Evolutionary conservation across 495 filamentous ascomycete genomes (phyloP).

Genomic region (Talaromyces proteolyticus): DNA sequence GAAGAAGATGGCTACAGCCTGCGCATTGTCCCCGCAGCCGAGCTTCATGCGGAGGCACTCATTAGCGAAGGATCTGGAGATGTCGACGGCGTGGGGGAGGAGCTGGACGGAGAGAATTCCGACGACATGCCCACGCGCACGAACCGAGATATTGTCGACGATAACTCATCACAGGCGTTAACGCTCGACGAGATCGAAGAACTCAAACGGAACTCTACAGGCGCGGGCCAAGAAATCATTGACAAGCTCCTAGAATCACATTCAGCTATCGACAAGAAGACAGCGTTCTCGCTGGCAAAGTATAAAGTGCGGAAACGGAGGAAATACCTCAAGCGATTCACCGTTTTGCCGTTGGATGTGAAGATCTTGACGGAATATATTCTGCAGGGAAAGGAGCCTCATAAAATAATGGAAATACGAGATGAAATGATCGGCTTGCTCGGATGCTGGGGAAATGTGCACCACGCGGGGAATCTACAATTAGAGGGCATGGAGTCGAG

Average conservation of each 20-base stretch:
- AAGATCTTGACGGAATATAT: constrained; percentile 65
- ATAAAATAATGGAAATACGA: constrained; percentile 79
- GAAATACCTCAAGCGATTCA: constrained; percentile 88
- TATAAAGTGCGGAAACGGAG: constrained; percentile 90
- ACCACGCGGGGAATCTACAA: constrained; percentile 35
- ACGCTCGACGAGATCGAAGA: constrained; percentile 86
- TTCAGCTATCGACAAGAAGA: constrained; percentile 85
- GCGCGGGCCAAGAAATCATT: constrained; percentile 82
- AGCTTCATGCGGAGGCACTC: constrained; percentile 69
- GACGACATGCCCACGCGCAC: constrained; percentile 62
- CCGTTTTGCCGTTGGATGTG: constrained; percentile 75
- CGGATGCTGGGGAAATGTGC: constrained; percentile 59
- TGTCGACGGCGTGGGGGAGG: constrained; percentile 41
- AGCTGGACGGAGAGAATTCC: constrained; percentile 27
- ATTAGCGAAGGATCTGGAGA: constrained; percentile 49
- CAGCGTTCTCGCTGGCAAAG: constrained; percentile 85
- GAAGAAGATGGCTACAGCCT: constrained; percentile 55
- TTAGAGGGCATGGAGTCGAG: constrained; percentile 34
- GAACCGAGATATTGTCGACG: constrained; percentile 74
- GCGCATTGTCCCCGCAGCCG: constrained; percentile 72
- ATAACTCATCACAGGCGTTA: constrained; percentile 72
- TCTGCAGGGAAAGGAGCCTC: constrained; percentile 68
- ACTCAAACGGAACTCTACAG: constrained; percentile 71
- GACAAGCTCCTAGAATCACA: constrained; percentile 81
- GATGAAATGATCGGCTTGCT: constrained; percentile 79